phyloP scores from a whole-genome alignment of 2,329 filamentous ascomycete genomes.

The Triangularia verruculosa region DNA sequence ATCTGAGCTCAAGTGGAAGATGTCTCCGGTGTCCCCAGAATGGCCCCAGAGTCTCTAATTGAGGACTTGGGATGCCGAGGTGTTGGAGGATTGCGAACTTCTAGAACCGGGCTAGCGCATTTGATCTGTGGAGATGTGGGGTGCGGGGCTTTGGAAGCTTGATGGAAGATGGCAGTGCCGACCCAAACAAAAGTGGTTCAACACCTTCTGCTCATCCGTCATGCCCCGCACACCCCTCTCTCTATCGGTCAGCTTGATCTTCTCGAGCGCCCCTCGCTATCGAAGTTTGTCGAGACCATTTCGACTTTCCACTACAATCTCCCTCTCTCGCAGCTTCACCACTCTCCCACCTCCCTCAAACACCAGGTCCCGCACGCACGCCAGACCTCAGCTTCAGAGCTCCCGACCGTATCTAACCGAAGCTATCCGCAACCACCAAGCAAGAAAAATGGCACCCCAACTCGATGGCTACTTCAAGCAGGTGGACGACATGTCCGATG shows the following conservation, averaged over 20 bases:
- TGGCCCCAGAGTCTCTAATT: no score
- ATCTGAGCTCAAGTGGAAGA: no score
- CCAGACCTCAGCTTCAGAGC: slow-evolving; percentile 12
- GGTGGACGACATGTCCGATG: slow-evolving; percentile 74
- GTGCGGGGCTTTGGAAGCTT: background rate
- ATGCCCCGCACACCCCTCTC: slow-evolving; percentile 48
- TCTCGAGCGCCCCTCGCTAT: slow-evolving; percentile 12
- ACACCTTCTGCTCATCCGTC: slow-evolving; percentile 19
- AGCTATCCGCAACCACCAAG: slow-evolving; percentile 55
- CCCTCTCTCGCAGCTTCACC: slow-evolving; percentile 10
- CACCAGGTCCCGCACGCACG: background rate
- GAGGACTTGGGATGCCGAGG: no score
- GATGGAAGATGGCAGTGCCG: background rate
- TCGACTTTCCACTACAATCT: slow-evolving; percentile 1
- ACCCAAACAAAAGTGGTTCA: background rate
- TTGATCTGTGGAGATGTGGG: background rate
- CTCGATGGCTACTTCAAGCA: slow-evolving; percentile 91
- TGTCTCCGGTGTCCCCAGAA: no score
- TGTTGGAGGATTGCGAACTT: background rate
- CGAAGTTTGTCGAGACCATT: slow-evolving; percentile 10
- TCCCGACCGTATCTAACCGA: slow-evolving; percentile 48
- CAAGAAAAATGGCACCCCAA: slow-evolving; percentile 80
- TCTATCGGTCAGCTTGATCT: slow-evolving; percentile 23
- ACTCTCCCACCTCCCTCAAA: background rate
- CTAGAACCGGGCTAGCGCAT: background rate